Evolutionary conservation across 768 basidiomycete genomes (phyloP).

Genomic region (Collybia nuda): DNA sequence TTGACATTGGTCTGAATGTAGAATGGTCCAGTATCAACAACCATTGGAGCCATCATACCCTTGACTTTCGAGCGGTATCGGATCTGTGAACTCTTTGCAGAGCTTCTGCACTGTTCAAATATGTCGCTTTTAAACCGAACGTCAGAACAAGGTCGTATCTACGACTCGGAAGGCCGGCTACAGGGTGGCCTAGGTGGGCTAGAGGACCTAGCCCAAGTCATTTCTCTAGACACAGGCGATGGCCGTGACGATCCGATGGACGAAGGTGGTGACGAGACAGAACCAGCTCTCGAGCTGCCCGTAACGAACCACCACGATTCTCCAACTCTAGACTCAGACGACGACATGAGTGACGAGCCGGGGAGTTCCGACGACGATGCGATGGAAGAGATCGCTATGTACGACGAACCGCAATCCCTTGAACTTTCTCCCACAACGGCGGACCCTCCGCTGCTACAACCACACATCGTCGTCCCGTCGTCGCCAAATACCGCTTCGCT

Average conservation of each 20-base stretch:
- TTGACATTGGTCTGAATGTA: slow-evolving; percentile 25
- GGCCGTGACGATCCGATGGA: slow-evolving; percentile 58
- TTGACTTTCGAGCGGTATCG: slow-evolving; percentile 95
- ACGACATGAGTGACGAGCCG: slow-evolving; percentile 73
- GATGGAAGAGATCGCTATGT: slow-evolving; percentile 83
- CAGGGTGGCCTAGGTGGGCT: slow-evolving; percentile 84
- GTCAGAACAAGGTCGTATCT: slow-evolving; percentile 63
- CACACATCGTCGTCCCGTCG: slow-evolving; percentile 27
- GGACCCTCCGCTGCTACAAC: slow-evolving; percentile 32
- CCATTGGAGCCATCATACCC: slow-evolving; percentile 71
- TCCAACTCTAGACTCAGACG: slow-evolving; percentile 66
- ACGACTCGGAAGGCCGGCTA: slow-evolving; percentile 80
- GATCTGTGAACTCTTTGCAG: slow-evolving; percentile 95
- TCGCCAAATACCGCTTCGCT: slow-evolving; percentile 28
- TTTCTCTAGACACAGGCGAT: slow-evolving; percentile 60
- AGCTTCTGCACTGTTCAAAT: slow-evolving; percentile 96
- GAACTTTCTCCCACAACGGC: slow-evolving; percentile 25
- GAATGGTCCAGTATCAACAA: slow-evolving; percentile 70
- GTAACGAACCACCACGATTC: slow-evolving; percentile 54
- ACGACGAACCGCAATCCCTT: slow-evolving; percentile 51
- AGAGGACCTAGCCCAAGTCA: slow-evolving; percentile 85
- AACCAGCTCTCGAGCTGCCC: slow-evolving; percentile 68
- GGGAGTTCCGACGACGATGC: slow-evolving; percentile 77
- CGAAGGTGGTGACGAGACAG: slow-evolving; percentile 57
- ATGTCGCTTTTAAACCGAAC: slow-evolving; percentile 93